A percentile compares a stretch with the other conserved stretches of the same genome.
Evolutionary conservation across 352 stramenopile species (phyloP).

Genomic region (Globisporangium recalcitrans): DNA sequence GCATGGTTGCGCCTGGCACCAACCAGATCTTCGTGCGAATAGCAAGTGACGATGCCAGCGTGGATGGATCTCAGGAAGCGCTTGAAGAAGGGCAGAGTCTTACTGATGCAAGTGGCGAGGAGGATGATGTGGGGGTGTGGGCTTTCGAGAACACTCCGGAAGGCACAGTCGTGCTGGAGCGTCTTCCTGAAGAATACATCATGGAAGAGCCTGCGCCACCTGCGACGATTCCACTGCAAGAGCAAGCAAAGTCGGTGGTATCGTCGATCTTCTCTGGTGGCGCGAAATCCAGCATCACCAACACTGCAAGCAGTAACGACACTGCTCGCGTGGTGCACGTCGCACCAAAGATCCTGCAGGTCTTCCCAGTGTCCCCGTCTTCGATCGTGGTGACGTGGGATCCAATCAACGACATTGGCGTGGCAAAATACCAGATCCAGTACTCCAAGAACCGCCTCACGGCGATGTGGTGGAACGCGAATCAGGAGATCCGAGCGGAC

Average conservation of each 20-base stretch:
- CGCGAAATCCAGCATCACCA: constrained; percentile 21
- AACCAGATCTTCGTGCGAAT: constrained; percentile 65
- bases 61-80: constrained; percentile 6
- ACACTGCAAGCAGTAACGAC: constrained; percentile 12
- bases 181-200: constrained; percentile 42
- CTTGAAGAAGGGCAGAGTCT: constrained; percentile 10
- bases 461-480: constrained; percentile 76
- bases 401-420: constrained; percentile 40
- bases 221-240: constrained; percentile 32
- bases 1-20: constrained; percentile 48
- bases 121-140: constrained; percentile 47
- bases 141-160: constrained; percentile 62
- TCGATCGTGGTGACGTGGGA: constrained; percentile 77
- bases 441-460: constrained; percentile 75
- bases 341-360: constrained; percentile 49
- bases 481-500: constrained; percentile 53
- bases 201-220: constrained; percentile 12
- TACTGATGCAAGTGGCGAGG: constrained; percentile 14
- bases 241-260: constrained; percentile 68
- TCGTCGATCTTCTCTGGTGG: constrained; percentile 52
- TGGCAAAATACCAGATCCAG: constrained; percentile 78
- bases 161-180: constrained; percentile 53
- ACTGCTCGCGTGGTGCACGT: constrained; percentile 12
- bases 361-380: constrained; percentile 50
- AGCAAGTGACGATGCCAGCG: constrained; percentile 7